A percentile compares a stretch with the other conserved stretches of the same genome.
phyloP scores from a whole-genome alignment of 2,329 filamentous ascomycete species.

The Colletotrichum scovillei region DNA sequence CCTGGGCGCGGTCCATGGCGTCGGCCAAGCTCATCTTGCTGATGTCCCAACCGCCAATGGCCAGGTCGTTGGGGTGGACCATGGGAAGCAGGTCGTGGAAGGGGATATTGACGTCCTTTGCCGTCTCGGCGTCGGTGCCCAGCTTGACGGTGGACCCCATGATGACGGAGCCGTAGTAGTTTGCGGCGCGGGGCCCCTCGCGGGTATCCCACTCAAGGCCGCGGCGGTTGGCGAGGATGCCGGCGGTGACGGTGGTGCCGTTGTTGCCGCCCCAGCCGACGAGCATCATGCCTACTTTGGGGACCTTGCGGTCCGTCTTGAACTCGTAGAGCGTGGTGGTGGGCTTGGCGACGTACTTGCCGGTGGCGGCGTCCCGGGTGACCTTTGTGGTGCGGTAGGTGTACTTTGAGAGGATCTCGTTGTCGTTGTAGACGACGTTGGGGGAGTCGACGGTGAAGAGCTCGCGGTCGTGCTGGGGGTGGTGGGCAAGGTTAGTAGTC shows the following conservation, averaged over 20 bases:
- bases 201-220: conserved; percentile 92
- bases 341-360: conserved; percentile 85
- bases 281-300: conserved; percentile 96
- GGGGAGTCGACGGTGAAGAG: conserved; percentile 91
- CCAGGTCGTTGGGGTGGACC: conserved; percentile 96
- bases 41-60: conserved; percentile 98
- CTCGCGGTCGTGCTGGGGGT: conserved; percentile 58
- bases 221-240: conserved; percentile 94
- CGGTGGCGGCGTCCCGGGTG: conserved; percentile 70
- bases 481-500: conserved; percentile 46
- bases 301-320: conserved; percentile 94
- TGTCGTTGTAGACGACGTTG: conserved; percentile 90
- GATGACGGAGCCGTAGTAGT: conserved; percentile 98
- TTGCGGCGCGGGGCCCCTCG: conserved; percentile 84
- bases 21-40: conserved; percentile 88
- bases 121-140: conserved; percentile 85
- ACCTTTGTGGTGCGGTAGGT: conserved; percentile 95
- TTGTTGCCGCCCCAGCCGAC: conserved; percentile 99
- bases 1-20: conserved; percentile 95
- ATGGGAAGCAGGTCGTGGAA: conserved; percentile 95
- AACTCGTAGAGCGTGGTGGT: conserved; percentile 95
- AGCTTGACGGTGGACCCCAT: conserved; percentile 99
- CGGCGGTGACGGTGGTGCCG: conserved; percentile 94
- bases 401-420: conserved; percentile 92
- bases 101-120: conserved; percentile 93